Percentiles rank a stretch among this genome's conserved stretches.
phyloP scores from a whole-genome alignment of 1,284 basidiomycete species.

The Ganoderma leucocontextum region DNA sequence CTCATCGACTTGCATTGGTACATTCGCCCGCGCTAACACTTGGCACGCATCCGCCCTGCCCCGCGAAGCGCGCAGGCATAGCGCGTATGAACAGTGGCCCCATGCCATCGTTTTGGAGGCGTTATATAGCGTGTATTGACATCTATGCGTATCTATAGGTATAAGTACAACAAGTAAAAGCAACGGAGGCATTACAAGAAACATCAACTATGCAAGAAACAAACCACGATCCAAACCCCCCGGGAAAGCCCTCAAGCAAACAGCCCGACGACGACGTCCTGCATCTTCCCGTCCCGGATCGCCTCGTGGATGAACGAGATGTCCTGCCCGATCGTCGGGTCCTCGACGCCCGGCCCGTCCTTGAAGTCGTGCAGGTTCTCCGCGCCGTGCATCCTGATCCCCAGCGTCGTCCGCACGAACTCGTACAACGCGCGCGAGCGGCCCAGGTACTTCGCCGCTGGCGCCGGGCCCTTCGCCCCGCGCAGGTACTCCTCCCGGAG shows the following conservation, averaged over 20 bases:
- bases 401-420: constrained; percentile 71
- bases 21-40: too few species aligned
- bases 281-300: constrained; percentile 77
- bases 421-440: constrained; percentile 74
- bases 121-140: too few species aligned
- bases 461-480: constrained; percentile 60
- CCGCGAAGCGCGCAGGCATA: too few species aligned
- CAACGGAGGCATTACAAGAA: background rate
- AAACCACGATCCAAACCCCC: too few species aligned
- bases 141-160: constrained; percentile 9
- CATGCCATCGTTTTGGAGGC: too few species aligned
- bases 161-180: constrained; percentile 15
- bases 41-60: too few species aligned
- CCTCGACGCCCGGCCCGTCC: constrained; percentile 64
- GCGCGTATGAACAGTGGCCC: too few species aligned
- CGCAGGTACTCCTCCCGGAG: constrained; percentile 63
- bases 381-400: constrained; percentile 76
- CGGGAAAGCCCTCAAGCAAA: too few species aligned
- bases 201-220: background rate
- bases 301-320: constrained; percentile 77
- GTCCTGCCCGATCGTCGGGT: constrained; percentile 70
- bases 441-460: constrained; percentile 68
- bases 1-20: too few species aligned
- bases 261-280: constrained; percentile 60
- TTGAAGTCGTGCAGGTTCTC: constrained; percentile 69